Base-by-base conservation (phyloP, 2,329 filamentous ascomycete species). In the Alternaria sp. region DNA sequence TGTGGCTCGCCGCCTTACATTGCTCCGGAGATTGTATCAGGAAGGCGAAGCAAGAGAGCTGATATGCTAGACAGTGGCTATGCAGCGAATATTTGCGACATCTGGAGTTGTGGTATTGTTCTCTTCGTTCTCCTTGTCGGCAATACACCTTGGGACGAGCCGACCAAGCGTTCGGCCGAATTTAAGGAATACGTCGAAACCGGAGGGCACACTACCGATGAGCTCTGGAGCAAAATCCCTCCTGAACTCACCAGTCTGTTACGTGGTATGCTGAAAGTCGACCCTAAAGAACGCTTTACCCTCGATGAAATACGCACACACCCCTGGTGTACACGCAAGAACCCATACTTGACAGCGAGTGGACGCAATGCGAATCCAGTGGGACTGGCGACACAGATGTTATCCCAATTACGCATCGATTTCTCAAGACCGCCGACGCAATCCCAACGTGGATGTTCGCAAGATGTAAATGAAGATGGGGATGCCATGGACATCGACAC, bases 81-180 rank as follows among this genome's bases (percentile, higher is more conserved):
- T 74, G 85, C 86, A 30, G 89, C 94, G 7, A 92, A 97, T 63
- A 80, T 92, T 42, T 92, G 92, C 38, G 95, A 99, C 75, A 90
- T 99, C 57, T 99, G 96, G 96, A 97, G 94, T 16, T 97, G 94
- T 71, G 95, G 95, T 34, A 93, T 99, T 54, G 96, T 99, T n/a
- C 84, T 99, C 4, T 99, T 99, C 74, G 95, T 98, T 36, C 83
- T 99, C 4, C 83, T 99, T 4, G 93, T 96, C 1, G 95, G 95
- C 9, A 99, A 99, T 75, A 99, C 95, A 2, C 95, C 95, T 0
- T 99, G 95, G 95, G 95, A 98, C 73, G 92, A 95, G 75, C 95
- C 95, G 0, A 94, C 93, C 3, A 82, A 86, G 36, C 85, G 88
- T 58, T 97, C 93, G 76, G 96, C 92, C 83, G 95, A 99, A 79